Percentiles rank a stretch among this genome's conserved stretches.
Conservation (phyloP, 306 rosid genomes). For the Potentilla sterilis region DNA sequence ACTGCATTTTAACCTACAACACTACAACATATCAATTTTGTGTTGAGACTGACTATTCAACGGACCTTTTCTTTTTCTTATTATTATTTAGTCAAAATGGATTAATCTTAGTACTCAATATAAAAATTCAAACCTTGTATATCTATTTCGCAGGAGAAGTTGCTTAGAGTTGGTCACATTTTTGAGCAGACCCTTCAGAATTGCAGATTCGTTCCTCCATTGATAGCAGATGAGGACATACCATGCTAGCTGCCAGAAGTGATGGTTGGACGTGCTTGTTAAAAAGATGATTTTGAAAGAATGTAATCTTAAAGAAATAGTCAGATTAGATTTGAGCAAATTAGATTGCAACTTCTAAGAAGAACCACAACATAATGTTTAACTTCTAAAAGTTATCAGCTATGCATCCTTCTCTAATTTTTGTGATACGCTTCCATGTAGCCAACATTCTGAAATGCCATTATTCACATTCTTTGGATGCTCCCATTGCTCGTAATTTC, state of each 20-base stretch:
- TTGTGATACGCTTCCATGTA: background rate
- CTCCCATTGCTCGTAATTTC: background rate
- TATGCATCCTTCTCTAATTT: background rate
- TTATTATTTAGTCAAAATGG: background rate
- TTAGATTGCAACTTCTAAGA: background rate
- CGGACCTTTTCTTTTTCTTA: background rate
- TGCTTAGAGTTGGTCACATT: slow-evolving; percentile 86
- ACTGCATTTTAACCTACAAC: slow-evolving; percentile 20
- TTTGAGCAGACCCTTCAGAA: slow-evolving; percentile 85
- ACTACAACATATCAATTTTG: background rate
- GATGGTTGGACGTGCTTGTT: background rate
- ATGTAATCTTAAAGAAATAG: background rate
- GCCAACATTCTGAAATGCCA: background rate
- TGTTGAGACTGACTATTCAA: background rate
- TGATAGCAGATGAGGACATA: slow-evolving; percentile 44
- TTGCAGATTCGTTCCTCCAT: slow-evolving; percentile 78
- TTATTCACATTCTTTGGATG: background rate
- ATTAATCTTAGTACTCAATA: background rate
- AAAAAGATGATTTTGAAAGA: background rate
- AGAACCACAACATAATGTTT: background rate
- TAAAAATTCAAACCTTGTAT: background rate
- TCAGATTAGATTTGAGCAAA: background rate
- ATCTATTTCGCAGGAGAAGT: slow-evolving; percentile 54
- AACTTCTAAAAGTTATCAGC: too few species aligned
- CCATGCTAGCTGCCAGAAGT: slow-evolving; percentile 14